A percentile compares a stretch with the other conserved stretches of the same genome.
Conservation (phyloP, 192 early-diverging fungal genomes). For the Coemansia sp. region DNA sequence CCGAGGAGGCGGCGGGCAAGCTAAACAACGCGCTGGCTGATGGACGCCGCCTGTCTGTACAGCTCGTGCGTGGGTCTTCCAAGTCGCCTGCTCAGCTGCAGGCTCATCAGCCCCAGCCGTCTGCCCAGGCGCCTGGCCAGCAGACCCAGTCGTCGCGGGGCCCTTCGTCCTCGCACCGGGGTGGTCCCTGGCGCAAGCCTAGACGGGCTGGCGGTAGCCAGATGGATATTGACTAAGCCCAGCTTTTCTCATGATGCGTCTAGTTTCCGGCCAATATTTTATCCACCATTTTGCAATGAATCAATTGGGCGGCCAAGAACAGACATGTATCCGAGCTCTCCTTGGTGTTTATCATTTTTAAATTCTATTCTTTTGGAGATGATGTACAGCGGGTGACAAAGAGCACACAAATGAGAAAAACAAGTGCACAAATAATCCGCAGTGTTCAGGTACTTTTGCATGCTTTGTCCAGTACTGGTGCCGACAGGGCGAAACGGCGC, state of each 20-base stretch:
- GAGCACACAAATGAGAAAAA: not conserved
- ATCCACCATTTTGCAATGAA: not conserved
- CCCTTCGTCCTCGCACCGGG: not conserved
- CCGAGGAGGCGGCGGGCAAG: slow-evolving; percentile 44
- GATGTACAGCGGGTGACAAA: slow-evolving; percentile 22
- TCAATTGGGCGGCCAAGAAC: not conserved
- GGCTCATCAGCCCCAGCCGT: slow-evolving; percentile 8
- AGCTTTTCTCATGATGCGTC: too few species aligned
- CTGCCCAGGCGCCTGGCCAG: not conserved
- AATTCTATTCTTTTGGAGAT: slow-evolving; percentile 5
- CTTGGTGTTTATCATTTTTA: too few species aligned
- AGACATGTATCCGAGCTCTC: too few species aligned
- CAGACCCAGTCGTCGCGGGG: not conserved
- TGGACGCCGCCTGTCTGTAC: slow-evolving; percentile 41
- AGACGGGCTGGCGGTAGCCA: slow-evolving; percentile 19
- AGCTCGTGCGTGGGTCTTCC: slow-evolving; percentile 5
- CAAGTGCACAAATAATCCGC: slow-evolving; percentile 9
- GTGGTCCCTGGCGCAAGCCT: not conserved
- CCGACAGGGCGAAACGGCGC: slow-evolving; percentile 2
- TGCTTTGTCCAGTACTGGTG: slow-evolving; percentile 16
- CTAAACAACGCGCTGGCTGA: slow-evolving; percentile 55
- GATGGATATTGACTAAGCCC: slow-evolving; percentile 46
- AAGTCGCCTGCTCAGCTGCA: not conserved
- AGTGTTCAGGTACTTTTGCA: slow-evolving; percentile 8
- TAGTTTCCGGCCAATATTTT: too few species aligned